phyloP scores from a whole-genome alignment of 805 yeast species.

The Lipomyces kockii region DNA sequence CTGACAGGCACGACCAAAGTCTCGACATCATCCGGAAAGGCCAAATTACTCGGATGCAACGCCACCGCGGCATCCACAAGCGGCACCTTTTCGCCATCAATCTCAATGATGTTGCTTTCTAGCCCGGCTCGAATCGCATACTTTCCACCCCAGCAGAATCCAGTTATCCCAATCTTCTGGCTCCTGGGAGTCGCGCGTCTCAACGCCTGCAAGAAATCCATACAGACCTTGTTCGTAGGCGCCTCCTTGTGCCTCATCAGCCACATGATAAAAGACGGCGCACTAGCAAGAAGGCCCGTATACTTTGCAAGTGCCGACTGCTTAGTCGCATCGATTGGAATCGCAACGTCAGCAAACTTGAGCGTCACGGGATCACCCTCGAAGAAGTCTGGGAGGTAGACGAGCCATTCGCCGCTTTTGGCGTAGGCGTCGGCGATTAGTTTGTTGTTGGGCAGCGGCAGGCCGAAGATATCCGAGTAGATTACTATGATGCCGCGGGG shows the following conservation, averaged over 20 bases:
- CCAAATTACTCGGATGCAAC: slow-evolving; percentile 6
- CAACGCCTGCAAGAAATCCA: slow-evolving; percentile 10
- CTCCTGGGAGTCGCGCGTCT: slow-evolving; percentile 10
- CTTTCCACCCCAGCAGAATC: slow-evolving; percentile 38
- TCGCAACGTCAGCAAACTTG: background rate
- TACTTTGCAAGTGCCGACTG: slow-evolving; percentile 4
- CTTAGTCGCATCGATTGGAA: slow-evolving; percentile 5
- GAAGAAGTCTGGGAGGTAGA: slow-evolving; percentile 35
- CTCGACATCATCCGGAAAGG: slow-evolving; percentile 6
- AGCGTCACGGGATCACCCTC: slow-evolving; percentile 21
- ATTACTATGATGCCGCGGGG: slow-evolving; percentile 7
- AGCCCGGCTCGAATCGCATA: slow-evolving; percentile 15
- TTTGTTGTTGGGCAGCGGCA: slow-evolving; percentile 11
- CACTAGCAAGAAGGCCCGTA: slow-evolving; percentile 3
- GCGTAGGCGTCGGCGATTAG: slow-evolving; percentile 11
- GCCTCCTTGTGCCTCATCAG: slow-evolving; percentile 7
- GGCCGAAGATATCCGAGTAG: slow-evolving; percentile 7
- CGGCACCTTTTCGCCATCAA: slow-evolving; percentile 8
- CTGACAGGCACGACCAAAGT: slow-evolving; percentile 9
- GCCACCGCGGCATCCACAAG: slow-evolving; percentile 10
- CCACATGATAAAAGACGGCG: slow-evolving; percentile 4
- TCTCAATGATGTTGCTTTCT: slow-evolving; percentile 3
- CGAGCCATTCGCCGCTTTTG: slow-evolving; percentile 14
- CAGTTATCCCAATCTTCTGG: slow-evolving; percentile 14
- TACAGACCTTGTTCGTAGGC: slow-evolving; percentile 6